These are phyloP conservation scores for Penicillium desertorum DNA, from an alignment of 495 filamentous ascomycete species.

Conservation along the genomic window DNA sequence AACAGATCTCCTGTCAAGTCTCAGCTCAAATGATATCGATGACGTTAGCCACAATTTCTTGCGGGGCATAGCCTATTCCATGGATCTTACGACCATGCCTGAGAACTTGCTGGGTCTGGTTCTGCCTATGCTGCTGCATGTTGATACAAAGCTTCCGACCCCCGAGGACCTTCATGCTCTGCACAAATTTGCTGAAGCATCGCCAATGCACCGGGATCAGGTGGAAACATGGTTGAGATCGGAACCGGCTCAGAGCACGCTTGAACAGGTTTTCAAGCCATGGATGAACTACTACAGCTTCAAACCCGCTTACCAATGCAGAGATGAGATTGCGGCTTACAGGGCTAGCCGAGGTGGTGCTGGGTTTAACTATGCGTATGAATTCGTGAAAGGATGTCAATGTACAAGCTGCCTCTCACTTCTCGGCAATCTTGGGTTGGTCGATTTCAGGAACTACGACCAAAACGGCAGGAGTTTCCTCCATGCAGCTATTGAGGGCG, in stretches of 20 bases:
- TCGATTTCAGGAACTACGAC: neutral
- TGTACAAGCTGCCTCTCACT: neutral
- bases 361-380: neutral
- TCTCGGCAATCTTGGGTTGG: neutral
- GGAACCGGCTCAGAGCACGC: neutral
- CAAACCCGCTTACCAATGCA: neutral
- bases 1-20: neutral
- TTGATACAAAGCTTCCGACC: neutral
- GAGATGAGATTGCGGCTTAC: neutral
- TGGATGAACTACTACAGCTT: neutral
- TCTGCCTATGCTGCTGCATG: neutral
- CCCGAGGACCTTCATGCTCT: constrained; percentile 2
- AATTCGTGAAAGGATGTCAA: neutral
- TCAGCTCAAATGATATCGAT: neutral
- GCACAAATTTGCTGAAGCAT: neutral
- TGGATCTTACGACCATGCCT: constrained; percentile 3
- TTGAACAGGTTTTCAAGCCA: neutral
- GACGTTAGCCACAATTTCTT: neutral
- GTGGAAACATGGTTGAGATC: neutral
- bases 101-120: neutral
- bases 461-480: neutral
- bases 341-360: neutral
- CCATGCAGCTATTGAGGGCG: constrained; percentile 4
- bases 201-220: neutral
- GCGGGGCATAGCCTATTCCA: neutral